Conservation (phyloP, 1,284 basidiomycete species). For the Laetiporus sulphureus region DNA sequence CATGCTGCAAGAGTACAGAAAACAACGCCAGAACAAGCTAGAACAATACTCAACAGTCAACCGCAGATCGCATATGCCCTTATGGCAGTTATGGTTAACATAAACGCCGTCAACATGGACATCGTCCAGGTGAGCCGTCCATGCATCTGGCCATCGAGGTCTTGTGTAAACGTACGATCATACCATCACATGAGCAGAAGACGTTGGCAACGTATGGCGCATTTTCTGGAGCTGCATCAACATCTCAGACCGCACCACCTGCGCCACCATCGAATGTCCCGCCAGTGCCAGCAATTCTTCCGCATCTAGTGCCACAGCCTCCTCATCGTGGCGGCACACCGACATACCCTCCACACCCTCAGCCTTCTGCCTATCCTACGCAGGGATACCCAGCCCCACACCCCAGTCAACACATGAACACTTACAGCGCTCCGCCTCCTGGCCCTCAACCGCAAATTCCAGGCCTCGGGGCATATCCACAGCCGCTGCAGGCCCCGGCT, state of each 20-base stretch:
- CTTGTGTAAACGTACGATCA: background rate
- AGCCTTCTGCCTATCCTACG: conserved; percentile 6
- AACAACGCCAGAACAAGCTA: conserved; percentile 64
- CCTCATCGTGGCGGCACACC: conserved; percentile 21
- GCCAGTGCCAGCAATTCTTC: conserved; percentile 26
- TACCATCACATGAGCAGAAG: conserved; percentile 11
- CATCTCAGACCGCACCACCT: conserved; percentile 18
- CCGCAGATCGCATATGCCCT: conserved; percentile 72
- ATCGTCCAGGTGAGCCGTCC: conserved; percentile 52
- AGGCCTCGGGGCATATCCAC: conserved; percentile 11
- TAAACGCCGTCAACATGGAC: conserved; percentile 66
- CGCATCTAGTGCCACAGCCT: conserved; percentile 33
- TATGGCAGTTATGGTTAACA: conserved; percentile 66
- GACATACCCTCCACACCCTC: conserved; percentile 25
- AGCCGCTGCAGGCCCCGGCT: conserved; percentile 8
- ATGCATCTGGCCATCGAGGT: too few species aligned
- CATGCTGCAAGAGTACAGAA: conserved; percentile 35
- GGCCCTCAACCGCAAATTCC: conserved; percentile 3
- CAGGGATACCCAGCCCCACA: conserved; percentile 11
- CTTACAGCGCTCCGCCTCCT: conserved; percentile 7
- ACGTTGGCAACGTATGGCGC: conserved; percentile 17
- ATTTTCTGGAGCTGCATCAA: conserved; percentile 8
- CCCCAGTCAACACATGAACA: conserved; percentile 10
- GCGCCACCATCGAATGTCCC: conserved; percentile 18
- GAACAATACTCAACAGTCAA: conserved; percentile 59